These are phyloP conservation scores for Cylindrodendrum hubeiense DNA, from an alignment of 2,329 filamentous ascomycete genomes.

Conservation along the genomic window DNA sequence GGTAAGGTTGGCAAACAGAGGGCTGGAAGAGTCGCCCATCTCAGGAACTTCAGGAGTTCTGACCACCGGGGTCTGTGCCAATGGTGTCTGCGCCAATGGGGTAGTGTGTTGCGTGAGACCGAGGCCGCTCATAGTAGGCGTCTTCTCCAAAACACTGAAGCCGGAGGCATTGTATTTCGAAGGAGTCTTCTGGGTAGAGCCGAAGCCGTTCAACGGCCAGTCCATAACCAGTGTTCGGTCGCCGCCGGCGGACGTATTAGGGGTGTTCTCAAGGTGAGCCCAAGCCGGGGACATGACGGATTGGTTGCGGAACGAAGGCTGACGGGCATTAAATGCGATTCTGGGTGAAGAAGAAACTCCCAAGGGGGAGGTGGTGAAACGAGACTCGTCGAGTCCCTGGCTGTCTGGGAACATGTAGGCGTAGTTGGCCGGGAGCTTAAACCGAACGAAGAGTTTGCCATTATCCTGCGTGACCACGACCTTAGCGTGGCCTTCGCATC, in stretches of 20 bases:
- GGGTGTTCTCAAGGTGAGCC: neutral
- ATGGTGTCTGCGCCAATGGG: neutral
- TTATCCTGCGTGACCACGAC: constrained; percentile 46
- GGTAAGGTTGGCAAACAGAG: constrained; percentile 3
- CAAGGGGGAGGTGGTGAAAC: constrained; percentile 38
- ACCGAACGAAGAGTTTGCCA: constrained; percentile 51
- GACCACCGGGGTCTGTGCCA: neutral
- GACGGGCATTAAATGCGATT: constrained; percentile 26
- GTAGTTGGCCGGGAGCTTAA: constrained; percentile 52
- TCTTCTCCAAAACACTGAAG: constrained; percentile 1
- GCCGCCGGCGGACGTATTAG: neutral
- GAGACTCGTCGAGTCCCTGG: constrained; percentile 46
- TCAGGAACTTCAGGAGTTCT: constrained; percentile 7
- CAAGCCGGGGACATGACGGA: neutral
- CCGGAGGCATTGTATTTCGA: neutral
- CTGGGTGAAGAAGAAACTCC: constrained; percentile 40
- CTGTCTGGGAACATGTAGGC: constrained; percentile 46
- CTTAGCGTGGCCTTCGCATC: constrained; percentile 47
- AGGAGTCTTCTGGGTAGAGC: constrained; percentile 3
- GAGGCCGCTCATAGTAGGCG: neutral
- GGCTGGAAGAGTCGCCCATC: neutral
- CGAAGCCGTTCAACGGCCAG: neutral
- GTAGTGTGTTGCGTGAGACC: neutral
- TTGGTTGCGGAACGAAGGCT: neutral
- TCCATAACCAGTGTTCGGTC: neutral